phyloP scores from a whole-genome alignment of 352 stramenopile genomes.

The Globisporangium alternatum region DNA sequence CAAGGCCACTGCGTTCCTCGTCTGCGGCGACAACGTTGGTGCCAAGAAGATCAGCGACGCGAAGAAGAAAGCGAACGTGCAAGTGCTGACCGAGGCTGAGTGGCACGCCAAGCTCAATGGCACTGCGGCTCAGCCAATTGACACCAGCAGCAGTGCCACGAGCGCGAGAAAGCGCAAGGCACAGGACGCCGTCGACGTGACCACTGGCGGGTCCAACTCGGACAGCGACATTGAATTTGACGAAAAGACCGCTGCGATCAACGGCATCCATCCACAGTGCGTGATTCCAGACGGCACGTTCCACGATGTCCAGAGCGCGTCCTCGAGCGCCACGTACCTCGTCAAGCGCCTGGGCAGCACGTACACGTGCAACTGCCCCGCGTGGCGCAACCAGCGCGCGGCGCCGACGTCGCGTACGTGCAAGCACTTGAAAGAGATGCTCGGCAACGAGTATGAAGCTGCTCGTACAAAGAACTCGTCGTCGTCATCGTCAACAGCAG shows the following conservation, averaged over 20 bases:
- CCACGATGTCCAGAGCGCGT: constrained; percentile 45
- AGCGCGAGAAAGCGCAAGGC: constrained; percentile 22
- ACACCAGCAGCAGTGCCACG: not conserved
- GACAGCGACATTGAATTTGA: constrained; percentile 30
- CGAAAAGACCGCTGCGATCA: constrained; percentile 41
- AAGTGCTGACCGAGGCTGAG: constrained; percentile 35
- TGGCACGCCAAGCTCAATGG: constrained; percentile 31
- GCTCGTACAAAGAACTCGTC: constrained; percentile 21
- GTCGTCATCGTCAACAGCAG: constrained; percentile 6
- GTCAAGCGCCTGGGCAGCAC: constrained; percentile 44
- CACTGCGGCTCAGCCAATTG: not conserved
- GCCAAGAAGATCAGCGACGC: constrained; percentile 45
- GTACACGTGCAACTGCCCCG: constrained; percentile 64
- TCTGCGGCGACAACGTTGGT: constrained; percentile 48
- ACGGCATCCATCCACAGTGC: constrained; percentile 32
- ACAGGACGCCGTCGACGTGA: not conserved
- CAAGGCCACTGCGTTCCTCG: constrained; percentile 41
- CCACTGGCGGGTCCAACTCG: not conserved
- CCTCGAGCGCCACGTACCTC: constrained; percentile 52
- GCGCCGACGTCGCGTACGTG: constrained; percentile 46
- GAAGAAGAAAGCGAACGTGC: constrained; percentile 33
- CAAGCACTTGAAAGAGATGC: constrained; percentile 57
- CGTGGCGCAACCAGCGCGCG: constrained; percentile 61
- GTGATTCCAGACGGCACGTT: constrained; percentile 39
- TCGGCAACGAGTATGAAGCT: constrained; percentile 51